Evolutionary conservation across 2,329 filamentous ascomycete genomes (phyloP).

Genomic region (Fusarium sp.): DNA sequence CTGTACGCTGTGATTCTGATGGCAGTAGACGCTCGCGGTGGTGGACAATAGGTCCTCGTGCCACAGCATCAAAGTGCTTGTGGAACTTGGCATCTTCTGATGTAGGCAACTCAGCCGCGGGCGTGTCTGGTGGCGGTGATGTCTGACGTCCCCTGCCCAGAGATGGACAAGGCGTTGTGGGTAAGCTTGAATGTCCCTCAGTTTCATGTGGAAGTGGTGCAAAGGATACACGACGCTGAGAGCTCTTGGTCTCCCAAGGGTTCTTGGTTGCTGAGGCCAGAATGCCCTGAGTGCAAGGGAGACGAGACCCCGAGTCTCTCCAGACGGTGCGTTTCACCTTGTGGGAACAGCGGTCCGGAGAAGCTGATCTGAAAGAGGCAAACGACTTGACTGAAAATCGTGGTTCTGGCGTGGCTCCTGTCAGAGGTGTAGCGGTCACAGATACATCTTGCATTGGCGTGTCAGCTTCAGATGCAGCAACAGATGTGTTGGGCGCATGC

Average conservation of each 20-base stretch:
- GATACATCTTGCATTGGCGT: constrained; percentile 12
- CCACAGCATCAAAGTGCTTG: constrained; percentile 59
- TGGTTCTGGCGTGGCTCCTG: constrained; percentile 55
- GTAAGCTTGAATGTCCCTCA: constrained; percentile 9
- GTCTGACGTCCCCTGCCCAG: constrained; percentile 37
- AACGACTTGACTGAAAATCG: constrained; percentile 62
- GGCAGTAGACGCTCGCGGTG: constrained; percentile 50
- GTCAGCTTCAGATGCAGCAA: not conserved
- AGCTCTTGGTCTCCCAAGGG: constrained; percentile 43
- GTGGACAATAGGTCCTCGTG: constrained; percentile 45
- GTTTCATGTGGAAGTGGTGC: constrained; percentile 46
- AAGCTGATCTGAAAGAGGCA: constrained; percentile 61
- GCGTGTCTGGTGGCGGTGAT: constrained; percentile 56
- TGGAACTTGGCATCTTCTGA: constrained; percentile 53
- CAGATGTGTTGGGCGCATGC: constrained; percentile 3
- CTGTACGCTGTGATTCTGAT: constrained; percentile 51
- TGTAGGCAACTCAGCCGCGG: constrained; percentile 48
- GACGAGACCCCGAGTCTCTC: constrained; percentile 37
- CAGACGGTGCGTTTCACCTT: constrained; percentile 26
- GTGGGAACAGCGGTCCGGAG: constrained; percentile 50
- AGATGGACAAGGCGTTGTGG: constrained; percentile 18
- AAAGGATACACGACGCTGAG: constrained; percentile 51
- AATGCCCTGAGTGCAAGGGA: constrained; percentile 49
- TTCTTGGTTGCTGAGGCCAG: constrained; percentile 49
- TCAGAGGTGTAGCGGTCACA: not conserved